Evolutionary conservation across 2,329 filamentous ascomycete species (phyloP), one percentile per base, ranked within the genome.

Genomic region (Monilinia fructicola): DNA sequence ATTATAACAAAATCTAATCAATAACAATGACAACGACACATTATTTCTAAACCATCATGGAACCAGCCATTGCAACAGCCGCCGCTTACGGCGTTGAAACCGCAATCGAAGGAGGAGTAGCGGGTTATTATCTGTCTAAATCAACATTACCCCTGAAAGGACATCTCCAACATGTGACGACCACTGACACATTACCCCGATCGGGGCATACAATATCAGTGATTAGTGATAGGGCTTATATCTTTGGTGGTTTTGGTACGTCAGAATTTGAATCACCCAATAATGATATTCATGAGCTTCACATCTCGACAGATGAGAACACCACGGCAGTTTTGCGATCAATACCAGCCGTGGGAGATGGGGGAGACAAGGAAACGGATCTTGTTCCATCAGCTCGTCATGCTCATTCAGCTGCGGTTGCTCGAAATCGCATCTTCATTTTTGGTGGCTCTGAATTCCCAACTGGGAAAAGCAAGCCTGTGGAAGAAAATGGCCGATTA

Each of bases 241-340:
- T 63, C n/a, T 63, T 63, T 38, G 60, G 60, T 44, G 60, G 60
- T 28, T 46, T 26, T 14, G 60, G 23, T 11, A n/a, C 38, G 42
- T 5, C 9, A 2, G 26, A n/a, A 18, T 18, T 10, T 40, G 44
- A 63, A 28, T 14, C 52, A 0, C n/a, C 31, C 28, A 21, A 26
- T 6, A 63, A 63, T 31, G n/a, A 63, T 63, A 38, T 63, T 2
- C 60, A 42, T 31, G 60, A 63, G 16, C 60, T 63, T 63, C 60
- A 63, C 35, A 53, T 63, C 23, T 42, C 60, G n/a, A 63, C 60
- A 2, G 48, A 54, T 3, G 60, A 63, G n/a, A 31, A 59, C 31
- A 63, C 23, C 48, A 54, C 48, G 26, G 60, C 60, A 23, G 35
- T 63, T 54, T 42, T 63, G 35, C 35, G 60, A 54, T 28, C 60